Percentiles rank a stretch among this genome's conserved stretches.
phyloP scores from a whole-genome alignment of 345 rosid genomes.

The Sisymbrium irio region DNA sequence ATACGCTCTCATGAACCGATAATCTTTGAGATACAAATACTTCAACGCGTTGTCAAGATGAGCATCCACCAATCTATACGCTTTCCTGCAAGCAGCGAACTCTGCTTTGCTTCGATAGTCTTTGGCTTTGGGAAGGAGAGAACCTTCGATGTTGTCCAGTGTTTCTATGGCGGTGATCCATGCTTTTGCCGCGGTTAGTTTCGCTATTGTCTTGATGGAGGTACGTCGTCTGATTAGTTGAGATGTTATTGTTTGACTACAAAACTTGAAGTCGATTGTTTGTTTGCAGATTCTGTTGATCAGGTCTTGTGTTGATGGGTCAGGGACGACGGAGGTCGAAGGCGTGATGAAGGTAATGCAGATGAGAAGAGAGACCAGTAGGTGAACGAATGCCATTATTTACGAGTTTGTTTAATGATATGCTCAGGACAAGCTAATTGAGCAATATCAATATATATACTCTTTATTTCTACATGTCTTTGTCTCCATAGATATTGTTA shows the following conservation, averaged over 20 bases:
- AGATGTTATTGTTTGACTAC: conserved; percentile 28
- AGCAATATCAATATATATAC: conserved; percentile 16
- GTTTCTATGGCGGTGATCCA: conserved; percentile 37
- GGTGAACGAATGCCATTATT: conserved; percentile 22
- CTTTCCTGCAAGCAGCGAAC: conserved; percentile 30
- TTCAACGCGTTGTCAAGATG: conserved; percentile 34
- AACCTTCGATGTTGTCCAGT: conserved; percentile 24
- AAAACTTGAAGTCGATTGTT: conserved; percentile 33
- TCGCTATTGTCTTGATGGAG: conserved; percentile 29
- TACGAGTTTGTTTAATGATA: conserved; percentile 12
- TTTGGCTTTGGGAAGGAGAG: conserved; percentile 32
- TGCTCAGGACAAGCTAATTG: conserved; percentile 9
- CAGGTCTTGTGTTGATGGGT: conserved; percentile 26
- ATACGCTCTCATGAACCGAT: conserved; percentile 38
- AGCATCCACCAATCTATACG: conserved; percentile 32
- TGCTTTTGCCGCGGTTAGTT: conserved; percentile 35
- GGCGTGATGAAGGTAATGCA: conserved; percentile 25
- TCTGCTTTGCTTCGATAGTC: conserved; percentile 16
- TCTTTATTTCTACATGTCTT: neutral
- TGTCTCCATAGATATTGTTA: conserved; percentile 19
- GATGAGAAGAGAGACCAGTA: conserved; percentile 27
- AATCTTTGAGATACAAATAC: conserved; percentile 30
- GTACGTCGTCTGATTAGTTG: conserved; percentile 23
- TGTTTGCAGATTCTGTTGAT: conserved; percentile 39
- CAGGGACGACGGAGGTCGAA: conserved; percentile 27